Evolutionary conservation across 306 rosid genomes (phyloP).

Genomic region (Castanea crenata): DNA sequence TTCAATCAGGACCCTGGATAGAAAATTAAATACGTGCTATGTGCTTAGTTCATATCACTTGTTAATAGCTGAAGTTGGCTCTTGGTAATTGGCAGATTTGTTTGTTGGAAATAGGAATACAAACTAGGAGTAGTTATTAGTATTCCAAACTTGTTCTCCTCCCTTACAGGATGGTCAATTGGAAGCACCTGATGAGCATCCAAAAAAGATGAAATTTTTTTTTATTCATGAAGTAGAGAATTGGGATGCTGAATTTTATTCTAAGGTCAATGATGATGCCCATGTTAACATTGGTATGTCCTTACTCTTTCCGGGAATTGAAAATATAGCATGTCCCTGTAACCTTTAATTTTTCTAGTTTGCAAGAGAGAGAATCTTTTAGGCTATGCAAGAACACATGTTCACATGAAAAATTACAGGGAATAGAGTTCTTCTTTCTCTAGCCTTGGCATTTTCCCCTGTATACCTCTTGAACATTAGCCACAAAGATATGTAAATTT

Average conservation of each 20-base stretch:
- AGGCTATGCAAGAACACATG: background rate
- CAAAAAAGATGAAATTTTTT: constrained; percentile 52
- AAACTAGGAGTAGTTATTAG: background rate
- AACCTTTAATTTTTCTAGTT: background rate
- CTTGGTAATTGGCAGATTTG: background rate
- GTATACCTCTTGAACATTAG: background rate
- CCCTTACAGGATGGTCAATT: constrained; percentile 55
- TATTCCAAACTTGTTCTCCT: constrained; percentile 16
- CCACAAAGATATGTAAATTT: background rate
- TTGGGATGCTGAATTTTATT: constrained; percentile 64
- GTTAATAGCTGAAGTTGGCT: background rate
- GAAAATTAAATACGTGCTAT: no score
- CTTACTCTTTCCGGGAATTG: constrained; percentile 19
- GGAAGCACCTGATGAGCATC: constrained; percentile 53
- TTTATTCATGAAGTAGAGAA: constrained; percentile 54
- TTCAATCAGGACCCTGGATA: background rate
- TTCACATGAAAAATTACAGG: background rate
- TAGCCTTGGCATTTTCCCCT: background rate
- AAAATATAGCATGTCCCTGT: background rate
- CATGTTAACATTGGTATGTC: constrained; percentile 66
- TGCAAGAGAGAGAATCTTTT: background rate
- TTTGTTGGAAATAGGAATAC: background rate
- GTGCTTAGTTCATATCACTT: background rate
- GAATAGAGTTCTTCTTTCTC: background rate
- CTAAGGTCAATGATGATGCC: constrained; percentile 70